These are phyloP conservation scores for Coniochaeta hoffmannii DNA, from an alignment of 2,329 filamentous ascomycete species.

Conservation along the genomic window DNA sequence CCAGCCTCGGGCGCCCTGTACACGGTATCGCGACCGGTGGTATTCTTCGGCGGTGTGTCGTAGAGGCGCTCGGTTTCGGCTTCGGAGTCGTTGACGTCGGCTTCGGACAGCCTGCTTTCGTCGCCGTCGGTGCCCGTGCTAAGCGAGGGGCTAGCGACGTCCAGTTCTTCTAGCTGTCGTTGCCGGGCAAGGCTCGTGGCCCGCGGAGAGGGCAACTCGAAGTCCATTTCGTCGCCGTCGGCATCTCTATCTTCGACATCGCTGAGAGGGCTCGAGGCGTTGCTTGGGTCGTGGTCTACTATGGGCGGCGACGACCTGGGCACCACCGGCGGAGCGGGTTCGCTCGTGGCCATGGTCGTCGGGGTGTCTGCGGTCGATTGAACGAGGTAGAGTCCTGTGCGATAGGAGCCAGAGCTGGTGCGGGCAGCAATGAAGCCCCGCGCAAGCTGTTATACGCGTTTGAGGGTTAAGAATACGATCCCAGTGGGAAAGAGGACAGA, in stretches of 20 bases:
- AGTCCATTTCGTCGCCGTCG: slow-evolving; percentile 57
- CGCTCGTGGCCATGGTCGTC: slow-evolving; percentile 41
- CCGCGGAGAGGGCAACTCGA: slow-evolving; percentile 22
- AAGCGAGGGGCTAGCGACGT: slow-evolving; percentile 5
- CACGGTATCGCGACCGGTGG: slow-evolving; percentile 21
- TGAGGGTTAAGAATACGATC: neutral
- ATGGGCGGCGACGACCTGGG: slow-evolving; percentile 33
- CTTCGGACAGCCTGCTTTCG: slow-evolving; percentile 44
- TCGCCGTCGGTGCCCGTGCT: slow-evolving; percentile 19
- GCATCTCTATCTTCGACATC: slow-evolving; percentile 72
- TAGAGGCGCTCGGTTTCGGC: slow-evolving; percentile 92
- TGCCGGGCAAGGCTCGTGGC: neutral
- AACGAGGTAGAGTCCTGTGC: neutral
- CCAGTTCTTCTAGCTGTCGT: neutral
- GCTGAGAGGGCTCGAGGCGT: slow-evolving; percentile 83
- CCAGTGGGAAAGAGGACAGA: neutral
- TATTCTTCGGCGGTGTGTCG: slow-evolving; percentile 64
- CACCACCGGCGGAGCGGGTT: slow-evolving; percentile 36
- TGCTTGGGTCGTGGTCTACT: slow-evolving; percentile 55
- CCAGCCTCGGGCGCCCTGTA: slow-evolving; percentile 51
- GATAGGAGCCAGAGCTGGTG: neutral
- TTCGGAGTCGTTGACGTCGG: slow-evolving; percentile 61
- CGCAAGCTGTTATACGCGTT: slow-evolving; percentile 6
- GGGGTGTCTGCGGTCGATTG: neutral
- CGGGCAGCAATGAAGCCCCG: slow-evolving; percentile 3